A percentile compares a stretch with the other conserved stretches of the same genome.
Evolutionary conservation across 2,329 filamentous ascomycete genomes (phyloP).

Genomic region (Scytalidium sp.): DNA sequence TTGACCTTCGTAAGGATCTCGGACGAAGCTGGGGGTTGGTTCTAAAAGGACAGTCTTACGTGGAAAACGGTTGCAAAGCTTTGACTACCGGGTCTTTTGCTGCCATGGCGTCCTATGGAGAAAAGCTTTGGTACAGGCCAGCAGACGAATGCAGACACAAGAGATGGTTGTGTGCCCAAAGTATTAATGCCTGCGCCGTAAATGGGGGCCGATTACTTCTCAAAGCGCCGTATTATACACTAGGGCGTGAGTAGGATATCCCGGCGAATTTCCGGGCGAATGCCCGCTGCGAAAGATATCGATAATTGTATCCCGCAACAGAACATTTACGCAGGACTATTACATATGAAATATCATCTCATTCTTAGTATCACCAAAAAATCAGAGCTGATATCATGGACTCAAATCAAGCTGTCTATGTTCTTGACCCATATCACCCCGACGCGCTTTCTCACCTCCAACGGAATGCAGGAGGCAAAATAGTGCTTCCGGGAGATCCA

Average conservation of each 20-base stretch:
- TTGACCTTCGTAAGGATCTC: not conserved
- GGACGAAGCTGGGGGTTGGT: not conserved
- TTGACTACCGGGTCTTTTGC: slow-evolving; percentile 2
- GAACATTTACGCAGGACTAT: no score
- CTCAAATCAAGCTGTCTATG: not conserved
- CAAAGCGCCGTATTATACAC: no score
- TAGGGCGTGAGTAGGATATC: not conserved
- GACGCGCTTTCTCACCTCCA: slow-evolving; percentile 20
- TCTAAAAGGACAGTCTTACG: not conserved
- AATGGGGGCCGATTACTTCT: no score
- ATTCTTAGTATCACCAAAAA: not conserved
- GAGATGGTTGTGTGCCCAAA: no score
- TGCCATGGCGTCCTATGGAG: slow-evolving; percentile 1
- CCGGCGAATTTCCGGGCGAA: not conserved
- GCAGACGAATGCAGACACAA: not conserved
- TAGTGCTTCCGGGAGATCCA: slow-evolving; percentile 18
- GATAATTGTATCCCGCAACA: no score
- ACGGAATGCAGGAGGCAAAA: slow-evolving; percentile 11
- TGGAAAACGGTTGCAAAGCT: slow-evolving; percentile 2
- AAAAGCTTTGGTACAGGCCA: not conserved
- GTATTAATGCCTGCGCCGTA: no score
- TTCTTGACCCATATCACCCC: slow-evolving; percentile 26
- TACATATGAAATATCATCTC: no score
- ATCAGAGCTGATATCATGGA: not conserved
- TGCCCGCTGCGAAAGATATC: no score